Evolutionary conservation across 2,329 filamentous ascomycete genomes (phyloP).

Genomic region (Berkeleyomyces basicola): DNA sequence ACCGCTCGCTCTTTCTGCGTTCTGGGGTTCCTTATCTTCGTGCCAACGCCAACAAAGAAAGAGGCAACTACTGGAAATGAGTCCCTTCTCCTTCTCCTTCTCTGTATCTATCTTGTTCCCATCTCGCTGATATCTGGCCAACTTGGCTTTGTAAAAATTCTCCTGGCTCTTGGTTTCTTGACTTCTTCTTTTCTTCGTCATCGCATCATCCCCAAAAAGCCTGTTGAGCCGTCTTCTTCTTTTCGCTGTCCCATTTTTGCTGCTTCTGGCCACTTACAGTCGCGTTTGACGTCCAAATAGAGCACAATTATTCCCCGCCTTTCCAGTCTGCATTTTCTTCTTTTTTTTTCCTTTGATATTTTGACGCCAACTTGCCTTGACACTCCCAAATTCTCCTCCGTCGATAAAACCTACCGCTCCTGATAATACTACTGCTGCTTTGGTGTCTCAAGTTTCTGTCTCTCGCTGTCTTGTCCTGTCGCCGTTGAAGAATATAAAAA

Average conservation of each 20-base stretch:
- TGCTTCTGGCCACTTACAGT: constrained; percentile 1
- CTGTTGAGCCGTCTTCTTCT: background rate
- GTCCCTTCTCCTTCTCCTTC: background rate
- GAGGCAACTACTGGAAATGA: background rate
- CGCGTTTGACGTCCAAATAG: background rate
- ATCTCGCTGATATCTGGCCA: constrained; percentile 2
- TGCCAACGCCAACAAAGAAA: background rate
- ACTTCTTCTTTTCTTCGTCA: background rate
- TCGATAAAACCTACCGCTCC: background rate
- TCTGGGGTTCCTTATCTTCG: background rate
- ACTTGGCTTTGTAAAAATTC: background rate
- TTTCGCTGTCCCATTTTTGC: background rate
- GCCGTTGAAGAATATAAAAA: too few relatives aligned
- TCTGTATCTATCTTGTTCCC: constrained; percentile 1
- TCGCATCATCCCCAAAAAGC: background rate
- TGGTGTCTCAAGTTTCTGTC: too few relatives aligned
- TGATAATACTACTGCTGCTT: background rate
- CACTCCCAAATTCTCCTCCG: background rate
- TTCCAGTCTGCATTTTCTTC: background rate
- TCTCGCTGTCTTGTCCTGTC: too few relatives aligned
- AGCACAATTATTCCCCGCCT: background rate
- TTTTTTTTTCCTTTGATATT: background rate
- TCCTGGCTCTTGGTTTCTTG: background rate
- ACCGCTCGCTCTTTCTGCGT: background rate
- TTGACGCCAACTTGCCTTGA: background rate